A percentile compares a stretch with the other conserved stretches of the same genome.
These are phyloP conservation scores for Noccaea caerulescens DNA, from an alignment of 345 rosid species.

Conservation along the genomic window DNA sequence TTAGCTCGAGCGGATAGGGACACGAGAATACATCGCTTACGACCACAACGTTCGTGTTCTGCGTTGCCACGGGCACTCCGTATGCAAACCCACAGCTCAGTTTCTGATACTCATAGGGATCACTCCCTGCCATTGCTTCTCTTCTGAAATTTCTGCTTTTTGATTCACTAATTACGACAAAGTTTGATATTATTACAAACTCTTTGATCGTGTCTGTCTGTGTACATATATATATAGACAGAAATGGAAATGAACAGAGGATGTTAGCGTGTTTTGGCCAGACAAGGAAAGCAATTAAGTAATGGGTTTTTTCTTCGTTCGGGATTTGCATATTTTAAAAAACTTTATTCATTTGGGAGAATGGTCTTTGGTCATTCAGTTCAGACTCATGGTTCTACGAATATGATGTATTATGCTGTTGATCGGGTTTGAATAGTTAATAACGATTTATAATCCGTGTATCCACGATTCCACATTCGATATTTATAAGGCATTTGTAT, in stretches of 20 bases:
- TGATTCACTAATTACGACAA: background rate
- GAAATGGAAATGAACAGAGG: background rate
- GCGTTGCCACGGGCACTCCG: conserved; percentile 25
- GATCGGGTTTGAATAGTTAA: conserved; percentile 10
- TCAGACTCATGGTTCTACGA: background rate
- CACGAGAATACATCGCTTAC: conserved; percentile 35
- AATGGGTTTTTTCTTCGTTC: background rate
- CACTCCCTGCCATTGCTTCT: conserved; percentile 10
- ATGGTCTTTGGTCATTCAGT: conserved; percentile 11
- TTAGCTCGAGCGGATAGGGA: conserved; percentile 36
- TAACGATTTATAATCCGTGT: conserved; percentile 11
- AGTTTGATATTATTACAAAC: conserved; percentile 6
- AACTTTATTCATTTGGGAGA: background rate
- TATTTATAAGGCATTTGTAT: background rate
- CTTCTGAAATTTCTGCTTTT: background rate
- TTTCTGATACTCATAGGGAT: conserved; percentile 19
- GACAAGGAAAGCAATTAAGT: background rate
- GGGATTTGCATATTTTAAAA: conserved; percentile 1
- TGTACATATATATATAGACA: conserved; percentile 9
- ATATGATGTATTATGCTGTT: too few relatives aligned
- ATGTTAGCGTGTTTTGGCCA: conserved; percentile 19
- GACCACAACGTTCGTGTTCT: conserved; percentile 25
- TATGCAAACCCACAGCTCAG: conserved; percentile 8
- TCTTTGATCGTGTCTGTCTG: background rate
- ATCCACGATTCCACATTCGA: background rate